A percentile compares a stretch with the other conserved stretches of the same genome.
These are phyloP conservation scores for Yamadazyma olivae DNA, from an alignment of 805 yeast genomes.

Conservation along the genomic window DNA sequence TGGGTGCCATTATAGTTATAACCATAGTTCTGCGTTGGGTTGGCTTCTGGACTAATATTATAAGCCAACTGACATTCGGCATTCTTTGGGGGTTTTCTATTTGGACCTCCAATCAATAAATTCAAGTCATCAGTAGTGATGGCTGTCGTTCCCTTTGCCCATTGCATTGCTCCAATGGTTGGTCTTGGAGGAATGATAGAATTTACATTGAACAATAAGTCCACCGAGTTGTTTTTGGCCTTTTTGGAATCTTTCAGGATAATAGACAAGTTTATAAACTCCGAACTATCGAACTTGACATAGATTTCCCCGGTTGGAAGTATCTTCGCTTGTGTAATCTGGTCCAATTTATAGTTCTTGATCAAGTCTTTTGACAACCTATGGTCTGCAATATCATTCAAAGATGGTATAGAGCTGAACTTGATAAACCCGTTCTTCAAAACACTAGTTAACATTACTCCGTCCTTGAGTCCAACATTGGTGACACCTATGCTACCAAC, in stretches of 20 bases:
- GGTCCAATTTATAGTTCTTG: slow-evolving; percentile 15
- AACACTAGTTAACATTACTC: slow-evolving; percentile 47
- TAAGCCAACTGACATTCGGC: slow-evolving; percentile 56
- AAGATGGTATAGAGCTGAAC: slow-evolving; percentile 55
- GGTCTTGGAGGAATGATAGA: slow-evolving; percentile 78
- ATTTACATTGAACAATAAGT: slow-evolving; percentile 66
- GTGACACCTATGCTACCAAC: slow-evolving; percentile 53
- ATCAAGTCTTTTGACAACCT: slow-evolving; percentile 32
- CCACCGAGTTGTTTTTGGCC: slow-evolving; percentile 32
- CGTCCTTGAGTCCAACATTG: slow-evolving; percentile 30
- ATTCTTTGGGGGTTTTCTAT: slow-evolving; percentile 58
- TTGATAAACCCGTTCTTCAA: slow-evolving; percentile 47
- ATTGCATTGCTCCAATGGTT: slow-evolving; percentile 68
- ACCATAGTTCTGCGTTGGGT: slow-evolving; percentile 33
- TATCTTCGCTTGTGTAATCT: slow-evolving; percentile 23
- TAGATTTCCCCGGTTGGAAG: slow-evolving; percentile 56
- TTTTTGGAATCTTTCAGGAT: slow-evolving; percentile 18
- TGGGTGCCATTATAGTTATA: slow-evolving; percentile 13
- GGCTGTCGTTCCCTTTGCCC: slow-evolving; percentile 76
- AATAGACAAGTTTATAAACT: slow-evolving; percentile 27
- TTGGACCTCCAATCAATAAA: slow-evolving; percentile 67
- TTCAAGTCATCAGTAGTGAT: slow-evolving; percentile 65
- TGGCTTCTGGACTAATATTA: slow-evolving; percentile 44
- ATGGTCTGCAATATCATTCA: slow-evolving; percentile 54
- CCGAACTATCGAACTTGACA: slow-evolving; percentile 53